Base-by-base conservation (phyloP, 306 rosid species). In the Fagus sylvatica region DNA sequence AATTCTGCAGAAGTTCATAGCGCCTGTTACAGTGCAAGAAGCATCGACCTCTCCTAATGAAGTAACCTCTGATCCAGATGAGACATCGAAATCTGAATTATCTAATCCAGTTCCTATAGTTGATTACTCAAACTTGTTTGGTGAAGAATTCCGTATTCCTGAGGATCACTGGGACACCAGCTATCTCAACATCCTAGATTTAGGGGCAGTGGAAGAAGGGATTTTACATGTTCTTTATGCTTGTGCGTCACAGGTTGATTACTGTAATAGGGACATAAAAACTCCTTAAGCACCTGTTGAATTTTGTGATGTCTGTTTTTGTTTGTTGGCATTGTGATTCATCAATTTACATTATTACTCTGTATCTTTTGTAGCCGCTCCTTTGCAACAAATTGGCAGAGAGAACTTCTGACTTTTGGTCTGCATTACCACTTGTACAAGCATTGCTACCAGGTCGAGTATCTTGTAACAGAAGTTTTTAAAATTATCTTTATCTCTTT, bases 181-280 rank as follows among this genome's bases (percentile, higher is more conserved):
- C 88, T 89, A 88, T 84, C 89, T 89, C 66, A 94, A 86, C 83
- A 80, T 89, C 79, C 74, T 94, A 81, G 98, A 94, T 85, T 57
- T 92, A 48, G 96, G 85, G 54, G 96, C 91, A 4, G 96, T 91
- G 79, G 98, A 94, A 84, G 98, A 94, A 85, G 97, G 97, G 80
- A 85, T 94, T 82, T 78, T 91, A 73, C 97, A 94, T 49, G 86
- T 94, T 83, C 94, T 94, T 75, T 94, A 86, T 90, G 91, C 93
- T 80, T 91, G 94, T 81, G 97, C 96, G 32, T 89, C 97, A 42
- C 98, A 94, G 97, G 98, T 94, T 88, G 55, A 69, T 85, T 69
- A 49, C 86, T 36, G 66, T 65, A 22, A 75, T 79, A 60, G 56
- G 84, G 81, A 78, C 79, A 73, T 62, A 64, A 65, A 46, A 68